These are phyloP conservation scores for Erysimum cheiri DNA, from an alignment of 441 rosid species.

Conservation along the genomic window DNA sequence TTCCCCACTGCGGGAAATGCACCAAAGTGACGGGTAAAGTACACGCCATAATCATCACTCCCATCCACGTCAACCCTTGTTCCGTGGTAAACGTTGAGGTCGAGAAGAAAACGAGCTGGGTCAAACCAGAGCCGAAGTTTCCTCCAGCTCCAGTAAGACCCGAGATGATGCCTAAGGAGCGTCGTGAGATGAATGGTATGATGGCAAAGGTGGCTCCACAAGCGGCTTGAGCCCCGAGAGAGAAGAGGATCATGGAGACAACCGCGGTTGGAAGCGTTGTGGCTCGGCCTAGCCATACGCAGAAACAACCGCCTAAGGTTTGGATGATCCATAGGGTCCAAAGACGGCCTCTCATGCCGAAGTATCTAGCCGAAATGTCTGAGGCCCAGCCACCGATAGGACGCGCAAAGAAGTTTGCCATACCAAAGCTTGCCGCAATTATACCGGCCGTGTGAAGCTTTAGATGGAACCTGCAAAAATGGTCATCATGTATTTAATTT, in stretches of 20 bases:
- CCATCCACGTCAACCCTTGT: conserved; percentile 72
- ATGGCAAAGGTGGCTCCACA: conserved; percentile 84
- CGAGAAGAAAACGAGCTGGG: conserved; percentile 71
- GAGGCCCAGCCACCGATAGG: conserved; percentile 81
- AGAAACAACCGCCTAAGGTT: conserved; percentile 74
- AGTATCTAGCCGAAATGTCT: conserved; percentile 57
- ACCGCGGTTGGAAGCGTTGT: conserved; percentile 64
- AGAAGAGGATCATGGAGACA: conserved; percentile 75
- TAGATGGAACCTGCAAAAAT: conserved; percentile 59
- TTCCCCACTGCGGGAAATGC: conserved; percentile 89
- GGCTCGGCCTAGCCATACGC: conserved; percentile 80
- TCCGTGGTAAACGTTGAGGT: conserved; percentile 58
- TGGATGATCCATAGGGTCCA: conserved; percentile 81
- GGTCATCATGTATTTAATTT: conserved; percentile 12
- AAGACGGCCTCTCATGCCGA: conserved; percentile 87
- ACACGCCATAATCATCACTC: conserved; percentile 73
- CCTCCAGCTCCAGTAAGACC: conserved; percentile 89
- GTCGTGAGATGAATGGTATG: conserved; percentile 76
- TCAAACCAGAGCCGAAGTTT: conserved; percentile 79
- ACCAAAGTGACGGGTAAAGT: conserved; percentile 68
- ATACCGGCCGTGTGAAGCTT: conserved; percentile 75
- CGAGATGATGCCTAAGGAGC: conserved; percentile 76
- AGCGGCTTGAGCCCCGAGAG: conserved; percentile 82
- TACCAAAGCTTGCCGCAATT: conserved; percentile 78
- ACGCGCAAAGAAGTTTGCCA: conserved; percentile 76